Evolutionary conservation across 31 red algal genomes (phyloP).

Genomic region (Endocladia muricata): DNA sequence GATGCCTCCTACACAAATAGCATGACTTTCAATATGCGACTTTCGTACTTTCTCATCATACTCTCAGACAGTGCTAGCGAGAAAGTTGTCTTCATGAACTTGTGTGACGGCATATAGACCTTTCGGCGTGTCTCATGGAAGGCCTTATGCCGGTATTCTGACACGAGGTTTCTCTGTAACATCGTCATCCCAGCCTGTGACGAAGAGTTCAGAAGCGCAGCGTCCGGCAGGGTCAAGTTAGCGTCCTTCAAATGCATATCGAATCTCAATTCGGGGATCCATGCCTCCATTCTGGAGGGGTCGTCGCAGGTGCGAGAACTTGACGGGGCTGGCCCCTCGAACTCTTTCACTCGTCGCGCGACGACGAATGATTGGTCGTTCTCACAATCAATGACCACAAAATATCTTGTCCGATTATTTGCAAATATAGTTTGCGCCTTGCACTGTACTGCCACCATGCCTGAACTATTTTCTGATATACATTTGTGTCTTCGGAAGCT

Average conservation of each 20-base stretch:
- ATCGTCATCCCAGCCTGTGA: background rate
- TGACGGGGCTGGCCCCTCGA: too few species aligned
- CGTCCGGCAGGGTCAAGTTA: background rate
- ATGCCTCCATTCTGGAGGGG: too few species aligned
- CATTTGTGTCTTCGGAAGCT: too few species aligned
- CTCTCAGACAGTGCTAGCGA: background rate
- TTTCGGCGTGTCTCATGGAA: background rate
- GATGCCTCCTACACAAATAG: background rate
- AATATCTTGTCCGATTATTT: too few species aligned
- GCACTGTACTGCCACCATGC: too few species aligned
- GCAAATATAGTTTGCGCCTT: too few species aligned
- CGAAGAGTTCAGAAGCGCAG: background rate
- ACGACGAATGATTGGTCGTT: too few species aligned
- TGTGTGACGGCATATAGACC: background rate
- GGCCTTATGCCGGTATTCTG: background rate
- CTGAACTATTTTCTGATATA: too few species aligned
- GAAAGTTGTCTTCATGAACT: background rate
- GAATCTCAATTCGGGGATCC: too few species aligned
- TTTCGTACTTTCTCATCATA: background rate
- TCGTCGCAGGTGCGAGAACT: too few species aligned
- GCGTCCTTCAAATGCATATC: background rate
- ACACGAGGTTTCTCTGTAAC: background rate
- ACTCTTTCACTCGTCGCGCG: too few species aligned
- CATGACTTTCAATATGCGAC: background rate
- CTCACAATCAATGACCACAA: too few species aligned